Evolutionary conservation across 805 yeast species (phyloP), one percentile per base, ranked within the genome.

Genomic region (Yamadazyma endophytica): DNA sequence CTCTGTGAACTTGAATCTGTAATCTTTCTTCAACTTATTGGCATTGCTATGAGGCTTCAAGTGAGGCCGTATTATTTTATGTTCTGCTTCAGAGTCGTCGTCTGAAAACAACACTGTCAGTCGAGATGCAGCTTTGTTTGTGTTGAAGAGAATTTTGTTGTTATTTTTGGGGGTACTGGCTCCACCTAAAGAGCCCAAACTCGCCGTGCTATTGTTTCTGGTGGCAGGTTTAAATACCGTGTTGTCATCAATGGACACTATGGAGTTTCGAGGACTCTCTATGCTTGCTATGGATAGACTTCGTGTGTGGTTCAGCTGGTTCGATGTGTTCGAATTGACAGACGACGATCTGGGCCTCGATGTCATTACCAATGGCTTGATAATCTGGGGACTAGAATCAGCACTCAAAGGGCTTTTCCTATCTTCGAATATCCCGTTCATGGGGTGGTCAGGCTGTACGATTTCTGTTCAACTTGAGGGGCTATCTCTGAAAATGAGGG

Each of bases 191-290:
- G 43, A 44, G 11, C 16, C 41, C 16, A 49, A 33, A 32, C 55
- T 50, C 13, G 55, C 43, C 28, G 44, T 42, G 36, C 66, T 58
- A 39, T 58, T 57, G 36, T 61, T 62, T 29, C 70, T 40, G 2
- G 62, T 42, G 7, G 37, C 51, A 17, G 52, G 52, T 18, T 54
- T 43, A 13, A 44, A 28, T 27, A 47, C 36, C n/a, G n/a, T n/a
- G 21, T 36, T 40, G 32, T 64, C 71, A 32, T 64, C 71, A 2
- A 58, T 47, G 8, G 65, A 58, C 4, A 59, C 62, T 11, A 64
- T 63, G 17, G 65, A 58, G 39, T 64, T 64, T 24, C 69, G 47
- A 3, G 68, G 68, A 42, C 60, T 54, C 27, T 58, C 70, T 29
- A 62, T 36, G 42, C 64, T 55, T 13, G 54, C 57, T 9, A 62